Percentiles rank a stretch among this genome's conserved stretches.
Conservation (phyloP, 441 rosid species). For the Rhodomyrtus psidioides region DNA sequence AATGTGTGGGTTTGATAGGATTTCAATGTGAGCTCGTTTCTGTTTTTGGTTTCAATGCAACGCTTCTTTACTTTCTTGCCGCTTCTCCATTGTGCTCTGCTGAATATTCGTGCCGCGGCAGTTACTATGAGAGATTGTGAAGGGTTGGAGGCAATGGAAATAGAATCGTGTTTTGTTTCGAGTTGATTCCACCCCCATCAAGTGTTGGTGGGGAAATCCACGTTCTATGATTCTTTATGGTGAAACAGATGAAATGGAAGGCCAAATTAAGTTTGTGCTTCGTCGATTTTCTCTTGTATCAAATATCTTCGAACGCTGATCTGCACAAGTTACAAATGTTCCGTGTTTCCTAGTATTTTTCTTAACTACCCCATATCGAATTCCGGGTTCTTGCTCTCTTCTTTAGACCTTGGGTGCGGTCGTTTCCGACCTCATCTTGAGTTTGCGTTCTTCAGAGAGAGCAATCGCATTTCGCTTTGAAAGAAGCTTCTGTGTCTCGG, state of each 20-base stretch:
- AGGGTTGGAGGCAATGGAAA: not conserved
- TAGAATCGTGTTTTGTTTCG: not conserved
- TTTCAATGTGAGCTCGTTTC: not conserved
- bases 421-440: not conserved
- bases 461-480: not conserved
- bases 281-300: not conserved
- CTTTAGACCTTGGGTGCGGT: not conserved
- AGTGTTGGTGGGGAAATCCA: not conserved
- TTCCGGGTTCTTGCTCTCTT: not conserved
- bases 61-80: not conserved
- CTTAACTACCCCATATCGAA: not conserved
- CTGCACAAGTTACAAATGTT: not conserved
- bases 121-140: not conserved
- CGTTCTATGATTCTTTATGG: not conserved
- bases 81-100: not conserved
- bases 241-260: not conserved
- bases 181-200: not conserved
- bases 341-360: not conserved
- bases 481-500: not conserved
- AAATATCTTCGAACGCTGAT: not conserved
- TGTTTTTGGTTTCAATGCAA: not conserved
- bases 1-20: not conserved
- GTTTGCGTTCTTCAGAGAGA: not conserved
- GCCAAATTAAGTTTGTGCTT: not conserved
- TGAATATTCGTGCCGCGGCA: not conserved